Evolutionary conservation across 768 basidiomycete species (phyloP).

Genomic region (Leccinum truebloodii): DNA sequence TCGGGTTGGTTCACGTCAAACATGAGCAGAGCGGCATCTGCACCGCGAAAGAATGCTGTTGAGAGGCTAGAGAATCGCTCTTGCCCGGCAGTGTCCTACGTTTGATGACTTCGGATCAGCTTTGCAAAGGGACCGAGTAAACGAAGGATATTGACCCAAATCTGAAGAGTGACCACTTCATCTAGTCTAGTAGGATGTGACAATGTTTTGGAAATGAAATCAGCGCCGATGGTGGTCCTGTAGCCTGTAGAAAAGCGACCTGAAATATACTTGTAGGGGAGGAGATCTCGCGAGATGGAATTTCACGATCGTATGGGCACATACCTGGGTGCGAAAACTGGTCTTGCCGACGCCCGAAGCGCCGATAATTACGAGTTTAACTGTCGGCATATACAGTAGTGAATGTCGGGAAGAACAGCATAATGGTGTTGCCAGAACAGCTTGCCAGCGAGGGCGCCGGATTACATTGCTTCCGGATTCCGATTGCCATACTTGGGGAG

Average conservation of each 20-base stretch:
- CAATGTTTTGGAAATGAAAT: slow-evolving; percentile 79
- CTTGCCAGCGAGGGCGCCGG: not conserved
- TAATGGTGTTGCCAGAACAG: slow-evolving; percentile 3
- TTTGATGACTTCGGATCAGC: slow-evolving; percentile 7
- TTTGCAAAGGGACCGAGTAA: not conserved
- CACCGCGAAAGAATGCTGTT: slow-evolving; percentile 81
- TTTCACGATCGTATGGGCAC: slow-evolving; percentile 19
- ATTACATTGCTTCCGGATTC: not conserved
- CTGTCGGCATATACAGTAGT: slow-evolving; percentile 54
- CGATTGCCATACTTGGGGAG: slow-evolving; percentile 14
- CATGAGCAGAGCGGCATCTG: slow-evolving; percentile 79
- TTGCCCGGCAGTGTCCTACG: slow-evolving; percentile 83
- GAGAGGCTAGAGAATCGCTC: slow-evolving; percentile 86
- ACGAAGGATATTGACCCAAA: slow-evolving; percentile 48
- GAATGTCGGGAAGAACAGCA: slow-evolving; percentile 14
- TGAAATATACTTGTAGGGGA: slow-evolving; percentile 64
- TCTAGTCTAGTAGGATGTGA: slow-evolving; percentile 56
- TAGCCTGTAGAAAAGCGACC: slow-evolving; percentile 76
- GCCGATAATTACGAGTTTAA: slow-evolving; percentile 83
- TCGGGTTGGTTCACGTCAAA: slow-evolving; percentile 74
- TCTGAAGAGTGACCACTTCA: slow-evolving; percentile 67
- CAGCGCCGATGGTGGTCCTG: slow-evolving; percentile 85
- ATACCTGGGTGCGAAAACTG: slow-evolving; percentile 71
- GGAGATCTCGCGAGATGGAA: not conserved
- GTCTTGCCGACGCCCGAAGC: slow-evolving; percentile 87